These are phyloP conservation scores for Citrullus colocynthis DNA, from an alignment of 306 rosid genomes.

Conservation along the genomic window DNA sequence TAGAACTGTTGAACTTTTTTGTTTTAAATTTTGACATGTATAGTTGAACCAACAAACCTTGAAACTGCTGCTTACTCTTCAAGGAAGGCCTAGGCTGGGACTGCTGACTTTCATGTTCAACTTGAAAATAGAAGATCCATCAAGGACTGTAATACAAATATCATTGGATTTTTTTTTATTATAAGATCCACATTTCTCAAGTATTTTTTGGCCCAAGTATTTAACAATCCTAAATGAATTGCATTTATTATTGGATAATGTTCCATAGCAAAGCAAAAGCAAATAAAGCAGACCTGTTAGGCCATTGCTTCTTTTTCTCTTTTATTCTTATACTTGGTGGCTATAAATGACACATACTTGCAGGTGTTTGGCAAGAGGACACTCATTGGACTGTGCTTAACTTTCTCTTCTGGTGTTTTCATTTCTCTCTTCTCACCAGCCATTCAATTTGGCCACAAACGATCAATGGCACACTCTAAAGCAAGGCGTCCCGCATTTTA, in stretches of 20 bases:
- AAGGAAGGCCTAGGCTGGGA: conserved; percentile 47
- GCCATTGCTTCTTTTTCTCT: background rate
- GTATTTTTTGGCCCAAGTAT: background rate
- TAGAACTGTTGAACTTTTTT: background rate
- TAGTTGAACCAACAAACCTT: conserved; percentile 23
- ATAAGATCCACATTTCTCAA: background rate
- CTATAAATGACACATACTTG: background rate
- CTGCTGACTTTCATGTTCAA: conserved; percentile 59
- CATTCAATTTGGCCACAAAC: conserved; percentile 87
- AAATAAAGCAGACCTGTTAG: background rate
- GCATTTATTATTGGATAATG: background rate
- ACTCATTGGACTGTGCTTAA: conserved; percentile 46
- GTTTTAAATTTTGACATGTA: conserved; percentile 5
- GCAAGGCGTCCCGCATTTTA: conserved; percentile 68
- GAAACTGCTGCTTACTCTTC: conserved; percentile 27
- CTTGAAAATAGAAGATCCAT: conserved; percentile 69
- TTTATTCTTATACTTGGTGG: background rate
- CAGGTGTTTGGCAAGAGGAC: conserved; percentile 76
- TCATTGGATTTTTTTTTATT: background rate
- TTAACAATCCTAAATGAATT: background rate
- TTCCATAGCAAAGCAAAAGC: background rate
- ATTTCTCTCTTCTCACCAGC: conserved; percentile 79
- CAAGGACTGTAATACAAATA: conserved; percentile 31
- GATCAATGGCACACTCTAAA: conserved; percentile 77
- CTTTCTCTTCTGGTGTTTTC: conserved; percentile 63